Base-by-base conservation (phyloP, 176 grass and related monocot genomes). In the Musa itinerans region DNA sequence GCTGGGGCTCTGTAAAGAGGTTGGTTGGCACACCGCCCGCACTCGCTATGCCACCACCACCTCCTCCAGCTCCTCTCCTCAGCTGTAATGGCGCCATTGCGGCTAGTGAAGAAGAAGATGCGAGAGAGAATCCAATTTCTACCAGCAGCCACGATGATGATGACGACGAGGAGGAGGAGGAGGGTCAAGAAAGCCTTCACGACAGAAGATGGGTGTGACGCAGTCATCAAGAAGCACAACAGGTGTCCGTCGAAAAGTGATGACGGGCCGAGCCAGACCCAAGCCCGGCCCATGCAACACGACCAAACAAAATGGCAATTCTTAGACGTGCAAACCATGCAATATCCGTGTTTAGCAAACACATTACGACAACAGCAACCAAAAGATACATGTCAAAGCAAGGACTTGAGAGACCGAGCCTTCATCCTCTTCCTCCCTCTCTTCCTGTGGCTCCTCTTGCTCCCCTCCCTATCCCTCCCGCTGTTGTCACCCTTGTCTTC, bases 371-470 rank as follows among this genome's bases (percentile, higher is more conserved):
- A 66, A 78, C 9, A 67, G 48, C 29, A 19, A 61, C n/a, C 3
- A n/a, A 15, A 61, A 15, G 16, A 61, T 61, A 16, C 17, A 16
- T 16, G 5, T 68, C 65, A 82, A 1, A 82, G 21, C 24, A 82
- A 76, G 75, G 80, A 82, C 50, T 82, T 82, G n/a, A 82, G 72
- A 1, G 80, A 82, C 52, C 80, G 53, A 82, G 72, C 73, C 68
- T 82, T 82, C 23, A 54, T 63, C 5, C 57, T 54, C 71, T 82
- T 82, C 72, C 80, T 82, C 54, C 80, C 34, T 49, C 61, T 82
- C 80, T 82, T 82, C 80, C 56, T 82, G 16, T 52, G 19, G 15
- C 52, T 74, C 43, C 27, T 82, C 71, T 50, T 76, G 19, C 49
- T 59, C 54, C 49, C 71, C 29, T 29, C 72, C 27, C 54, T 74